Conservation (phyloP, 164 flowering plant species). For the Chimonanthus praecox region DNA sequence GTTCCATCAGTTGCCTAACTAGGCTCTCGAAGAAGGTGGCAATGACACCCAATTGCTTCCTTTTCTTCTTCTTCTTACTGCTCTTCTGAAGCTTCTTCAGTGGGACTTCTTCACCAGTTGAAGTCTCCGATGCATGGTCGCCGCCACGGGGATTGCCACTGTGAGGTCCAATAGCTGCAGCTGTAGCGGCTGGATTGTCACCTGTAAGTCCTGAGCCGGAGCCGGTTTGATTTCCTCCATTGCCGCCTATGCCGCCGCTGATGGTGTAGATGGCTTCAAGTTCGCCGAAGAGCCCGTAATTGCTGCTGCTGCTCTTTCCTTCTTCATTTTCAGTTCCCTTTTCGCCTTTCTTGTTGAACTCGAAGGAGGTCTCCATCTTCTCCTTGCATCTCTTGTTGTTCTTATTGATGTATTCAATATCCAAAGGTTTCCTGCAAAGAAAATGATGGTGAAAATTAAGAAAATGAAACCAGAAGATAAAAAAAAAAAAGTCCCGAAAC, state of each 20-base stretch:
- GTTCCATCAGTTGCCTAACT: constrained; percentile 14
- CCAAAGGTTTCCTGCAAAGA: constrained; percentile 21
- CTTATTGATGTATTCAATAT: not conserved
- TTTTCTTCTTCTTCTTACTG: constrained; percentile 1
- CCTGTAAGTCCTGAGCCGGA: constrained; percentile 19
- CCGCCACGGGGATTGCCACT: constrained; percentile 1
- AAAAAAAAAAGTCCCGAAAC: not conserved
- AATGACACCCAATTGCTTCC: constrained; percentile 11
- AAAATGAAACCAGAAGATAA: not conserved
- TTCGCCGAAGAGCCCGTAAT: constrained; percentile 28
- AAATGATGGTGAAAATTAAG: not conserved
- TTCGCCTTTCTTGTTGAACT: constrained; percentile 6
- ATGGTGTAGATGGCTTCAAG: constrained; percentile 32
- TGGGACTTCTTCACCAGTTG: constrained; percentile 22
- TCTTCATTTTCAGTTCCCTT: constrained; percentile 6
- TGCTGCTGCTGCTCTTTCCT: constrained; percentile 16
- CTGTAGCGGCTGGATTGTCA: constrained; percentile 7
- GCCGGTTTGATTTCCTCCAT: constrained; percentile 19
- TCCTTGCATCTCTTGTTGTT: constrained; percentile 8
- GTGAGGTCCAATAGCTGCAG: constrained; percentile 2
- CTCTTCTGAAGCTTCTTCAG: constrained; percentile 11
- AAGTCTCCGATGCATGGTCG: constrained; percentile 27
- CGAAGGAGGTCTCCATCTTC: constrained; percentile 3
- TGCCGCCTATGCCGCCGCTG: constrained; percentile 8
- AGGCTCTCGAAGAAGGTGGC: constrained; percentile 13